Evolutionary conservation across 352 stramenopile genomes (phyloP).

Genomic region (Phytophthora pini): DNA sequence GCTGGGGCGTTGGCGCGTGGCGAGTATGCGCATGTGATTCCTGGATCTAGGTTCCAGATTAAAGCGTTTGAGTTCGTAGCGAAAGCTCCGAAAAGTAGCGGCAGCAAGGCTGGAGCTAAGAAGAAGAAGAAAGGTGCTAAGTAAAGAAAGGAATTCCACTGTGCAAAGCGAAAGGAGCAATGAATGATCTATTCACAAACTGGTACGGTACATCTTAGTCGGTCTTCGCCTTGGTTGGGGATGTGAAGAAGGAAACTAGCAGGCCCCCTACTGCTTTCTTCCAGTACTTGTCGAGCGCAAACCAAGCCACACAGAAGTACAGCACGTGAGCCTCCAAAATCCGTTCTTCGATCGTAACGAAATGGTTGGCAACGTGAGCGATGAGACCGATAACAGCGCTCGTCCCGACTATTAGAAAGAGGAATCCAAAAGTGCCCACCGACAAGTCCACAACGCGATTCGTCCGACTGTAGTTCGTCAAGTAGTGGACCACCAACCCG

Average conservation of each 20-base stretch:
- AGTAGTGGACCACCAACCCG: slow-evolving; percentile 58
- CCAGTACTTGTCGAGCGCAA: slow-evolving; percentile 78
- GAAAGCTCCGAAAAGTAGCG: slow-evolving; percentile 11
- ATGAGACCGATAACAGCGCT: slow-evolving; percentile 54
- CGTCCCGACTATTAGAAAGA: slow-evolving; percentile 54
- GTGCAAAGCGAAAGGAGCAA: not conserved
- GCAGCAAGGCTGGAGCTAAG: slow-evolving; percentile 39
- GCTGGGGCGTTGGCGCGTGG: slow-evolving; percentile 48
- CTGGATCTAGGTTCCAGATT: slow-evolving; percentile 70
- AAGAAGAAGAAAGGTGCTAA: slow-evolving; percentile 53
- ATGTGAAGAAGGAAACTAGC: slow-evolving; percentile 33
- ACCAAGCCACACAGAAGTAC: slow-evolving; percentile 77
- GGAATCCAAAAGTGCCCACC: slow-evolving; percentile 41
- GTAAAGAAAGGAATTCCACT: slow-evolving; percentile 3
- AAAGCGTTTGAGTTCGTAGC: slow-evolving; percentile 53
- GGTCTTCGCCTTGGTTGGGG: slow-evolving; percentile 33
- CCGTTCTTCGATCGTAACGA: slow-evolving; percentile 53
- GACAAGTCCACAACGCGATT: slow-evolving; percentile 46
- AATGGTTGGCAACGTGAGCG: slow-evolving; percentile 67
- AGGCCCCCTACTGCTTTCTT: slow-evolving; percentile 51
- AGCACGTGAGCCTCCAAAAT: slow-evolving; percentile 56
- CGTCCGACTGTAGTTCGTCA: slow-evolving; percentile 56
- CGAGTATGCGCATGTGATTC: slow-evolving; percentile 71
- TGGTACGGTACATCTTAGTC: slow-evolving; percentile 7
- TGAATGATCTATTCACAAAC: slow-evolving; percentile 15